Evolutionary conservation across 768 basidiomycete genomes (phyloP).

Genomic region (Hydnum rufescens): DNA sequence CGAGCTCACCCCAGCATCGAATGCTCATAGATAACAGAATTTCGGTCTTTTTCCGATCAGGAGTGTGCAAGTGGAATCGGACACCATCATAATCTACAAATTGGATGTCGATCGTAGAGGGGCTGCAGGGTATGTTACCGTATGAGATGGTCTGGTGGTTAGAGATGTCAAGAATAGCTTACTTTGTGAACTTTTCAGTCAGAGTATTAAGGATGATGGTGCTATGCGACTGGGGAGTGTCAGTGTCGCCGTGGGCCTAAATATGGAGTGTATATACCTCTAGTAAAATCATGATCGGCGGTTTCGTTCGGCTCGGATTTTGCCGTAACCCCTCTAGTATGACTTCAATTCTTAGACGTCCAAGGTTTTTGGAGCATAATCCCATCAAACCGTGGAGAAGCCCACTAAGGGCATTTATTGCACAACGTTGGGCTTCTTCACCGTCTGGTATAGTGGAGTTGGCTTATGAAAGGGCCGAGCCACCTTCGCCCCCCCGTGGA

Average conservation of each 20-base stretch:
- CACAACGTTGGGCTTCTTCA: not conserved
- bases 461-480: slow-evolving; percentile 6
- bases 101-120: slow-evolving; percentile 76
- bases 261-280: no score
- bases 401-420: not conserved
- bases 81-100: slow-evolving; percentile 98
- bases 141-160: slow-evolving; percentile 7
- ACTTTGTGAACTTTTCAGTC: slow-evolving; percentile 75
- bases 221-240: slow-evolving; percentile 42
- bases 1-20: slow-evolving; percentile 90
- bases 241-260: slow-evolving; percentile 36
- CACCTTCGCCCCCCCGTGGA: not conserved
- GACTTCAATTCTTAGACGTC: no score
- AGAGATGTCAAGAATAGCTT: slow-evolving; percentile 11
- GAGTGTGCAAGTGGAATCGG: slow-evolving; percentile 81
- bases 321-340: not conserved
- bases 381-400: no score
- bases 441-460: slow-evolving; percentile 2
- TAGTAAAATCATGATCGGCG: no score
- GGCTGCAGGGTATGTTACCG: slow-evolving; percentile 35
- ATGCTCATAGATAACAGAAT: slow-evolving; percentile 90
- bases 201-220: slow-evolving; percentile 84
- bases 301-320: not conserved
- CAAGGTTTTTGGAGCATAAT: no score
- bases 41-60: slow-evolving; percentile 52